These are phyloP conservation scores for Striga asiatica DNA, from an alignment of 257 asterid species.

Conservation along the genomic window DNA sequence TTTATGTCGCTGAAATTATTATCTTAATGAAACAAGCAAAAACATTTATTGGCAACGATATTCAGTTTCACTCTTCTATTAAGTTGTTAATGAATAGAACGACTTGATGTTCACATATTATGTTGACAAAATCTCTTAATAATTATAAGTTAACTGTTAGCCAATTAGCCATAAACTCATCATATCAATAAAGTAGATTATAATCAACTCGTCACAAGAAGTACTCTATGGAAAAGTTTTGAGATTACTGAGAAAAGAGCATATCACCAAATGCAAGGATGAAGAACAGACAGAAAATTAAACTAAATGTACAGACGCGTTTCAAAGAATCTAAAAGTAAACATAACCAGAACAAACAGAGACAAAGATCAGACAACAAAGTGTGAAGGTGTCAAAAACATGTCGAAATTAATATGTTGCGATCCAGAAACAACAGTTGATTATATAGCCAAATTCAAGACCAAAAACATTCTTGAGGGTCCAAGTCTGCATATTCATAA, in stretches of 20 bases:
- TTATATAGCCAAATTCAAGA: too few species aligned
- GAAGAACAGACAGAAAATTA: not conserved
- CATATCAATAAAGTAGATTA: too few species aligned
- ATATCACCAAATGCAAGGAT: not conserved
- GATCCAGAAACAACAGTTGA: not conserved
- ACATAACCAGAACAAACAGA: not conserved
- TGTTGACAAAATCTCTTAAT: not conserved
- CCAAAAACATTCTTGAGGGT: too few species aligned
- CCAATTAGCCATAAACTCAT: not conserved
- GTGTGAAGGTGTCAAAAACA: not conserved
- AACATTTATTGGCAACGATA: too few species aligned
- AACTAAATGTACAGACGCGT: not conserved
- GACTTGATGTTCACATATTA: not conserved
- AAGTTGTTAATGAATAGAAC: too few species aligned
- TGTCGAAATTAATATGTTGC: not conserved
- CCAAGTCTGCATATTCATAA: too few species aligned
- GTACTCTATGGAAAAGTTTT: too few species aligned
- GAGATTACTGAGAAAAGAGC: not conserved
- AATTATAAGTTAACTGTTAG: not conserved
- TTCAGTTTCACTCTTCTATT: too few species aligned
- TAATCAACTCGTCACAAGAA: too few species aligned
- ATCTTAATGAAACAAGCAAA: not conserved
- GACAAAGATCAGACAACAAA: not conserved
- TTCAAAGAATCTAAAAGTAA: not conserved
- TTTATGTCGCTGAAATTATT: not conserved